Evolutionary conservation across 2,329 filamentous ascomycete genomes (phyloP), one percentile per base, ranked within the genome.

Genomic region (Fusarium domesticum): DNA sequence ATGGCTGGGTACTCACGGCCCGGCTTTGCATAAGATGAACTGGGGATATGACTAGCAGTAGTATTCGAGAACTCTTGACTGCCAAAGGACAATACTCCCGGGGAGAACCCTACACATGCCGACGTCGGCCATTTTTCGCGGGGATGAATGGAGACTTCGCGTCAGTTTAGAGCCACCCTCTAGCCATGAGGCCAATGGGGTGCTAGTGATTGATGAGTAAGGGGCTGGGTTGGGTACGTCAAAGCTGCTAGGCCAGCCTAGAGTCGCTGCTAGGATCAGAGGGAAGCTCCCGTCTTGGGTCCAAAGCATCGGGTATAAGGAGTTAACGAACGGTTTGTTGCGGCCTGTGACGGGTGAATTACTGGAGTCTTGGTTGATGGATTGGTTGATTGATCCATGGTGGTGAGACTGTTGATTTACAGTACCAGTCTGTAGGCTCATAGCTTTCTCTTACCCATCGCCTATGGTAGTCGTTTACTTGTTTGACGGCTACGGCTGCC

Each of bases 211-310:
- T 28, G 11, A 32, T 43, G 12, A 45, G 36, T 42, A 39, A 37
- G 28, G 20, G 7, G 14, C 14, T 28, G 10, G 14, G 23, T 28
- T 12, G 14, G 8, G 14, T 28, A 28, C 14, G 8, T 28, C 7
- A 28, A 7, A 28, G 41, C 5, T 6, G 28, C 37, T 31, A 19
- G 31, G n/a, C 18, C 33, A 18, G 8, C n/a, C n/a, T 8, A 30
- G 38, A 18, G 23, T 35, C 37, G 31, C 37, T 42, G 48, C 53
- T 57, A 57, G 55, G 53, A 42, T n/a, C 42, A 48, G 47, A 35
- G 54, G 50, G 39, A 47, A 45, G 36, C 40, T 42, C 30, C 20
- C 47, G 43, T 28, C 49, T 31, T 18, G 19, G 42, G 39, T 20
- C 23, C 35, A 40, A 36, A 14, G 42, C 8, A n/a, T 15, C n/a